Percentiles rank a stretch among this genome's conserved stretches.
phyloP scores from a whole-genome alignment of 768 basidiomycete genomes.

The Dentipellis fragilis region DNA sequence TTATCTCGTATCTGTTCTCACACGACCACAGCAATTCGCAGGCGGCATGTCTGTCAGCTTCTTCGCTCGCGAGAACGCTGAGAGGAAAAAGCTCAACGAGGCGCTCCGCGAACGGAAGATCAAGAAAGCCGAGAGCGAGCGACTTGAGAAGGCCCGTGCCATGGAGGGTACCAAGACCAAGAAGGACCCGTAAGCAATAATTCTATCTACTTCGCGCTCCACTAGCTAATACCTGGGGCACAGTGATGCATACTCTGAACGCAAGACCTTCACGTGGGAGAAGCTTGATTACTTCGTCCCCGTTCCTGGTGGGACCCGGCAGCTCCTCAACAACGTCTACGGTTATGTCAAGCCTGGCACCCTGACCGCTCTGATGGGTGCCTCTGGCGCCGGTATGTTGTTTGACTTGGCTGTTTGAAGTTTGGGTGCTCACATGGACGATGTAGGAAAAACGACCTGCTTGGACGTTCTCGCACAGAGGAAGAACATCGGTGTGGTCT shows the following conservation, averaged over 20 bases:
- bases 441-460: slow-evolving; percentile 64
- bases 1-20: slow-evolving; percentile 7
- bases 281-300: slow-evolving; percentile 69
- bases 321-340: slow-evolving; percentile 66
- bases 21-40: slow-evolving; percentile 28
- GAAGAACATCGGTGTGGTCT: slow-evolving; percentile 61
- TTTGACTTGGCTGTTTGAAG: background rate
- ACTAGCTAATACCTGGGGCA: background rate
- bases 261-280: slow-evolving; percentile 77
- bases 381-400: slow-evolving; percentile 58
- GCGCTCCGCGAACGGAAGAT: slow-evolving; percentile 40
- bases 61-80: slow-evolving; percentile 47
- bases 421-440: background rate
- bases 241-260: slow-evolving; percentile 13
- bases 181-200: slow-evolving; percentile 58
- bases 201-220: slow-evolving; percentile 2
- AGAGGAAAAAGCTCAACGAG: slow-evolving; percentile 45
- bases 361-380: slow-evolving; percentile 83
- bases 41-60: slow-evolving; percentile 57
- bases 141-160: slow-evolving; percentile 15
- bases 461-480: slow-evolving; percentile 68
- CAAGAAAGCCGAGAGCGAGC: slow-evolving; percentile 19
- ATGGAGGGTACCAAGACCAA: slow-evolving; percentile 19
- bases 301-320: slow-evolving; percentile 44
- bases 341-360: slow-evolving; percentile 83